These are phyloP conservation scores for Myrica gale DNA, from an alignment of 306 rosid species.

Conservation along the genomic window DNA sequence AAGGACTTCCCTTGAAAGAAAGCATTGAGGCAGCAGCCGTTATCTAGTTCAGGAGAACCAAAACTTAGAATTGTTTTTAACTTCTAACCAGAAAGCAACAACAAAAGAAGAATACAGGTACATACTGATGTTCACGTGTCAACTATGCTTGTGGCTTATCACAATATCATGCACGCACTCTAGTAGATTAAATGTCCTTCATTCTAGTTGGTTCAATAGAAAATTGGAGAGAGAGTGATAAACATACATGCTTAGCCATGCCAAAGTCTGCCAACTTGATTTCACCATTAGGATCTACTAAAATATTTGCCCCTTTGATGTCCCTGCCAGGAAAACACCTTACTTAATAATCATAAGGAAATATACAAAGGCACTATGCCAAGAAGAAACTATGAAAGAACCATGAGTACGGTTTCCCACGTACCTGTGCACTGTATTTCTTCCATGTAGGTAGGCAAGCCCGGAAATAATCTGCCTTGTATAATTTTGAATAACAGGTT, in stretches of 20 bases:
- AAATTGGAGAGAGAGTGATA: conserved; percentile 15
- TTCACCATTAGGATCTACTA: conserved; percentile 93
- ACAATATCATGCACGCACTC: conserved; percentile 17
- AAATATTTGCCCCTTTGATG: conserved; percentile 96
- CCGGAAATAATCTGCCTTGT: conserved; percentile 90
- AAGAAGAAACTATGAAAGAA: conserved; percentile 12
- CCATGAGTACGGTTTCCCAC: conserved; percentile 9
- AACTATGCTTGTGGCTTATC: conserved; percentile 10
- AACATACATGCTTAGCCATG: conserved; percentile 91
- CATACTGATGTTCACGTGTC: not conserved
- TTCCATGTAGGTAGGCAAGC: conserved; percentile 90
- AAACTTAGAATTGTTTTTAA: conserved; percentile 23
- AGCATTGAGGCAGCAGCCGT: conserved; percentile 74
- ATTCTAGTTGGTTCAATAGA: not conserved
- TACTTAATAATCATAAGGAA: conserved; percentile 9
- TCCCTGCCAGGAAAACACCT: conserved; percentile 62
- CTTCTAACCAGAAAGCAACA: conserved; percentile 12
- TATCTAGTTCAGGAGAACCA: conserved; percentile 54
- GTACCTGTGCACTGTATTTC: conserved; percentile 94
- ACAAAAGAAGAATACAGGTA: not conserved
- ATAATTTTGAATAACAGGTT: conserved; percentile 91
- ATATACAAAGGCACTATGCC: conserved; percentile 3
- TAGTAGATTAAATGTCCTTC: conserved; percentile 9
- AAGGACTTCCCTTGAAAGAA: conserved; percentile 99
- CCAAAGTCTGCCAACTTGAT: conserved; percentile 98